Evolutionary conservation across 2,329 filamentous ascomycete species (phyloP).

Genomic region (Phialophora expanda): DNA sequence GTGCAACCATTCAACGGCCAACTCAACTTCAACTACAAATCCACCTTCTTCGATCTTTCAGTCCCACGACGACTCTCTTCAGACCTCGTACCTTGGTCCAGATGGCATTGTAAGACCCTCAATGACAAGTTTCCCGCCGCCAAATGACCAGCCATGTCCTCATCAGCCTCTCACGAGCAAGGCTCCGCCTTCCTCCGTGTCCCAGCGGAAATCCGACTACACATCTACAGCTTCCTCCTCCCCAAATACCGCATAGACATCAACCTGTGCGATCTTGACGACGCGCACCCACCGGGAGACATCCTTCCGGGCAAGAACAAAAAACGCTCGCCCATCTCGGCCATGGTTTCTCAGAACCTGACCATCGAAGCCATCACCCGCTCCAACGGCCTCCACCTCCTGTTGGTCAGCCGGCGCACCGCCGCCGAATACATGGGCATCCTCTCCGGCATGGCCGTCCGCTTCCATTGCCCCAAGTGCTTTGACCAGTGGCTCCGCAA

Average conservation of each 20-base stretch:
- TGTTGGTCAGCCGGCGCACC: conserved; percentile 19
- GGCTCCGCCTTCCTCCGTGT: conserved; percentile 26
- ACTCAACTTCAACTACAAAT: conserved; percentile 6
- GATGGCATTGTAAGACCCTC: background rate
- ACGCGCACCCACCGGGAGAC: background rate
- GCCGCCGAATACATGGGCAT: conserved; percentile 21
- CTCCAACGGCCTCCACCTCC: conserved; percentile 28
- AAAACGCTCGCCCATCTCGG: conserved; percentile 16
- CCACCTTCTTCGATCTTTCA: background rate
- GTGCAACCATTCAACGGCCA: conserved; percentile 1
- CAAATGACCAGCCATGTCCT: background rate
- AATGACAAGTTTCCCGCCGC: background rate
- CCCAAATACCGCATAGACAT: conserved; percentile 28
- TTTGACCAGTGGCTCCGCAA: conserved; percentile 27
- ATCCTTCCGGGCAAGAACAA: background rate
- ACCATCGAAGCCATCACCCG: conserved; percentile 25
- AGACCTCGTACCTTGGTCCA: background rate
- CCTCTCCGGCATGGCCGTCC: conserved; percentile 16
- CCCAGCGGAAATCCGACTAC: conserved; percentile 29
- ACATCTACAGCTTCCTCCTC: conserved; percentile 32
- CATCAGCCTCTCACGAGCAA: conserved; percentile 10
- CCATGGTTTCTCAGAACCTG: conserved; percentile 21
- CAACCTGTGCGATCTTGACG: conserved; percentile 23
- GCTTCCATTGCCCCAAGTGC: conserved; percentile 30
- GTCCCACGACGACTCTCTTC: background rate